Conservation (phyloP, 2,329 filamentous ascomycete genomes). For the Graphiopsis chlorocephala region DNA sequence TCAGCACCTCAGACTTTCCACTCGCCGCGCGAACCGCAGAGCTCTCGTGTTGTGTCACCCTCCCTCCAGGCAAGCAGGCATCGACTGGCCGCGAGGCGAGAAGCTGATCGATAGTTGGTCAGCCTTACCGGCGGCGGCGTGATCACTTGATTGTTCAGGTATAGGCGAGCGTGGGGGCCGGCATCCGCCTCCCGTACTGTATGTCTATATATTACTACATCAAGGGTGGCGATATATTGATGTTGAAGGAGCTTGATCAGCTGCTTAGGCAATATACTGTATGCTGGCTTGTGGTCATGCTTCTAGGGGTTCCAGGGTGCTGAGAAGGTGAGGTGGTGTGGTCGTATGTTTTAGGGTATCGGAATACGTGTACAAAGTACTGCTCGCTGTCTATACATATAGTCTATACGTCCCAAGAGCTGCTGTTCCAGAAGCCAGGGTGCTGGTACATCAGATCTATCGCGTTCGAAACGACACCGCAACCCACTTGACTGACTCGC, state of each 20-base stretch:
- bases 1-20: neutral
- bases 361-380: no score
- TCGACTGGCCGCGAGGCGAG: neutral
- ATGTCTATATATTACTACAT: neutral
- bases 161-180: neutral
- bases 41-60: neutral
- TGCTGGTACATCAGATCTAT: no score
- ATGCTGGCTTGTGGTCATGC: no score
- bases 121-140: conserved; percentile 6
- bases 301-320: no score
- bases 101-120: conserved; percentile 1
- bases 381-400: no score
- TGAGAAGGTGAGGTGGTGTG: neutral
- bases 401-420: no score
- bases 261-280: neutral
- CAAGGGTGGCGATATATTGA: neutral
- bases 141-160: conserved; percentile 5
- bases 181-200: neutral
- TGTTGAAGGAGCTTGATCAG: neutral
- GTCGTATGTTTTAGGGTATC: neutral
- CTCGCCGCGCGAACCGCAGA: neutral
- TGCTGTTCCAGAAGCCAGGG: no score
- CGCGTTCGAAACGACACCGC: no score
- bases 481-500: no score
- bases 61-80: neutral